Conservation (phyloP, 768 basidiomycete species). For the Amanita jacksonii region DNA sequence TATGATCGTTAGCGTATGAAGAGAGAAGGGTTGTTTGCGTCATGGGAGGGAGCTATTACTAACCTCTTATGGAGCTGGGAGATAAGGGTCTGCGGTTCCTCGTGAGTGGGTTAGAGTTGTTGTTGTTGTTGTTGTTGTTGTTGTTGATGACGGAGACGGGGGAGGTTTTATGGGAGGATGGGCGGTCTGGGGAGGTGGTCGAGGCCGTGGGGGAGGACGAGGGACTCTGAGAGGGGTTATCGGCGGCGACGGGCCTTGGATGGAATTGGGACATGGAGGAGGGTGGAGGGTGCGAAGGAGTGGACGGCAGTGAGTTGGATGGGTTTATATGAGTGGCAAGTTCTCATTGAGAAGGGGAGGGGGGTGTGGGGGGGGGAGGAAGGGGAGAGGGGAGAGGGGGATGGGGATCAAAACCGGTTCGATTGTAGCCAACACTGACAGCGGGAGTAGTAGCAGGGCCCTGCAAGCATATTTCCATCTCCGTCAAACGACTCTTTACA, state of each 20-base stretch:
- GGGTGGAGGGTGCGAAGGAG: constrained; percentile 10
- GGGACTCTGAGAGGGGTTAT: constrained; percentile 34
- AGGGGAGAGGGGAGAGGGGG: constrained; percentile 14
- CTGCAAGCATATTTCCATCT: constrained; percentile 10
- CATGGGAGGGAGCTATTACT: too few species aligned
- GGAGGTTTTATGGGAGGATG: constrained; percentile 23
- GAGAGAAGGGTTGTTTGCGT: constrained; percentile 5
- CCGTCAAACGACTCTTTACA: constrained; percentile 8
- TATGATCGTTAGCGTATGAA: too few species aligned
- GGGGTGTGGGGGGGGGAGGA: too few species aligned
- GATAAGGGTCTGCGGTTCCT: constrained; percentile 47
- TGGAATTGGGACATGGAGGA: constrained; percentile 31
- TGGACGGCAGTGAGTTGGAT: constrained; percentile 7
- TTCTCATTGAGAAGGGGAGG: constrained; percentile 11
- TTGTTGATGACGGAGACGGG: constrained; percentile 20
- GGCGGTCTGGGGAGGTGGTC: constrained; percentile 34
- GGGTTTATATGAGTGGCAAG: constrained; percentile 24
- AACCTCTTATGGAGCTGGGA: constrained; percentile 55
- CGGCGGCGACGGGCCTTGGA: constrained; percentile 46
- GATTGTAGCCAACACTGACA: constrained; percentile 11
- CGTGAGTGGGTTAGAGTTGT: too few species aligned
- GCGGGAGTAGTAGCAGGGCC: constrained; percentile 8
- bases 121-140: neutral
- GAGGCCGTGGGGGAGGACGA: constrained; percentile 46
- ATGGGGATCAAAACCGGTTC: constrained; percentile 23